Base-by-base conservation (phyloP, 805 yeast species). In the Schwanniomyces occidentalis region DNA sequence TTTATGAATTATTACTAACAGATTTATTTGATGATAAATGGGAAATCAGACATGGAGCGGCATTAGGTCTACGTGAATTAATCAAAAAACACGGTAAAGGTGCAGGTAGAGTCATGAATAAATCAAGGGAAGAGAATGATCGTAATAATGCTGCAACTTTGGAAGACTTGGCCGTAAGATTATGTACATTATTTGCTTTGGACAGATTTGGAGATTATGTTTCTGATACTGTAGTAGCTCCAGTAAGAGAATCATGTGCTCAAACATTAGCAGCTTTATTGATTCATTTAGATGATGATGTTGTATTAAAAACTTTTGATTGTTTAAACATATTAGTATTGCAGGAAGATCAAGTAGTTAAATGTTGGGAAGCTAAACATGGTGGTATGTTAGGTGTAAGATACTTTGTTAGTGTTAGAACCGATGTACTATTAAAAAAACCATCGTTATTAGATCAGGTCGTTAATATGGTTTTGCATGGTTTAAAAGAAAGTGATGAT, bases 191-290 rank as follows among this genome's bases (percentile, higher is more conserved):
- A 8, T 87, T 93, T 59, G 91, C 97, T 3, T 67, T 93, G 34
- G 99, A 93, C 62, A 66, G 98, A 48, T 93, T 93, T 62, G 98
- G 97, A 30, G 99, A 93, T 65, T 93, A 86, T 58, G 95, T 93
- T 20, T 83, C 95, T 27, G 99, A 93, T 54, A 95, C 95, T 5
- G 99, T 93, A 9, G 95, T 93, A 24, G 98, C 98, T 0, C 99
- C 99, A 1, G 98, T 93, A 4, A 70, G 99, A 53, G 99, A 95
- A 61, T 88, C 96, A 22, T 88, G 91, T 18, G 97, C 96, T 0
- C 99, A 93, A 61, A 80, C 96, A 0, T 63, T 93, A 31, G 98
- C 96, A 10, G 96, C 96, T 1, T 63, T 91, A 24, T 63, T 93
- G 28, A 65, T 84, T n/a, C 93, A 88, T 58, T 61, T 93, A 32